phyloP scores from a whole-genome alignment of 2,329 filamentous ascomycete genomes.

The Penicillium janthinellum region DNA sequence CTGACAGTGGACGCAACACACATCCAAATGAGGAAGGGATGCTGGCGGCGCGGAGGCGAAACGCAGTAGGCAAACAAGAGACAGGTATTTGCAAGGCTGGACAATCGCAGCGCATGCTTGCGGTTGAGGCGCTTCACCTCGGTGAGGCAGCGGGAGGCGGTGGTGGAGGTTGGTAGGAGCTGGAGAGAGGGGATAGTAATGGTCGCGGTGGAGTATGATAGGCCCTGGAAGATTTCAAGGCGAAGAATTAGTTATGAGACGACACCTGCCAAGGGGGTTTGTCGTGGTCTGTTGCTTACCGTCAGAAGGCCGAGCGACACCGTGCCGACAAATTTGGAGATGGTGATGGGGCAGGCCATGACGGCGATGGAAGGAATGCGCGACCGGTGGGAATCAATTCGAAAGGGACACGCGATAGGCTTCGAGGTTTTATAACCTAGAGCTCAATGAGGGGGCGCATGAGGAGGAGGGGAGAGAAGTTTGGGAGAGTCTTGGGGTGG shows the following conservation, averaged over 20 bases:
- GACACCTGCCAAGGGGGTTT: background rate
- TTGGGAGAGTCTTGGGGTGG: background rate
- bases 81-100: conserved; percentile 68
- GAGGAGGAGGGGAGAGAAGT: no score
- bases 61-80: conserved; percentile 77
- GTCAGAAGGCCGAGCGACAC: conserved; percentile 85
- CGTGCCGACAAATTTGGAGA: conserved; percentile 91
- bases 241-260: conserved; percentile 15
- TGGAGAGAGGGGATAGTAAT: conserved; percentile 79
- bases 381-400: background rate
- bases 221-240: conserved; percentile 60
- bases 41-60: conserved; percentile 72
- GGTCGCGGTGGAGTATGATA: conserved; percentile 80
- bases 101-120: conserved; percentile 67
- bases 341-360: conserved; percentile 71
- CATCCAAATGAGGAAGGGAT: conserved; percentile 90
- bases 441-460: background rate
- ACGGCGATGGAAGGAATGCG: conserved; percentile 25
- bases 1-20: conserved; percentile 60
- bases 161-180: conserved; percentile 73
- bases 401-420: background rate
- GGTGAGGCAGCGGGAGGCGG: conserved; percentile 70
- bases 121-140: conserved; percentile 66
- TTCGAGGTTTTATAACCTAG: background rate
- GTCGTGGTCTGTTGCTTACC: conserved; percentile 56